Evolutionary conservation across 306 rosid genomes (phyloP).

Genomic region (Prunus mira): DNA sequence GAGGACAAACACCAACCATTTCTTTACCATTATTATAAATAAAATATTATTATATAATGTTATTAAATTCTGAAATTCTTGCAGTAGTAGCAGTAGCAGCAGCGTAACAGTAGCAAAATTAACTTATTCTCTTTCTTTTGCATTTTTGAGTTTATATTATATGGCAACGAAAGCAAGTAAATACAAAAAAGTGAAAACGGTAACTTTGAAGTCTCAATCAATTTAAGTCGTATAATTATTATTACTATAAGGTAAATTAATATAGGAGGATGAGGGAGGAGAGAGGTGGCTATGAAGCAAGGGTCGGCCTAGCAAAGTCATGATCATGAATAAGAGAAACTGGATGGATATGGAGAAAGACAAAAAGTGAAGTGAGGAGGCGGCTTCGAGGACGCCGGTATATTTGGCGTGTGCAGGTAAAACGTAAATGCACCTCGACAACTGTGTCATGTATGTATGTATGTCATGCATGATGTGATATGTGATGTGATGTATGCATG

Average conservation of each 20-base stretch:
- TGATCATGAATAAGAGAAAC: neutral
- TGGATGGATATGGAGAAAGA: neutral
- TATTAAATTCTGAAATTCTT: constrained; percentile 11
- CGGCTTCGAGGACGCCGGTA: constrained; percentile 77
- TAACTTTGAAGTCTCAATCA: neutral
- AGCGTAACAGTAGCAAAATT: constrained; percentile 9
- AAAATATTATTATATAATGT: neutral
- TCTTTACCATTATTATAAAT: neutral
- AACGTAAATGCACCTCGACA: constrained; percentile 27
- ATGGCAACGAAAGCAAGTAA: neutral
- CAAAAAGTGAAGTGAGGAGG: constrained; percentile 19
- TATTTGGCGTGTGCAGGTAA: constrained; percentile 49
- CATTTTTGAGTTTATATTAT: too few species aligned
- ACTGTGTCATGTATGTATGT: neutral
- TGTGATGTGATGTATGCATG: neutral
- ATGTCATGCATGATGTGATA: neutral
- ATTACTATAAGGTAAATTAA: too few species aligned
- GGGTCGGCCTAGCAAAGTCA: neutral
- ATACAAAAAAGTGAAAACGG: constrained; percentile 13
- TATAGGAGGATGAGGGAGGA: too few species aligned
- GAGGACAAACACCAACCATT: neutral
- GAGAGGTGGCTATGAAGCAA: neutral
- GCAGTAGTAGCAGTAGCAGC: neutral
- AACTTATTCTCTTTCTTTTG: too few species aligned
- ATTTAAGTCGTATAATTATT: neutral